Evolutionary conservation across 1,284 basidiomycete genomes (phyloP), one percentile per base, ranked within the genome.

Genomic region (Puccinia brachypodii): DNA sequence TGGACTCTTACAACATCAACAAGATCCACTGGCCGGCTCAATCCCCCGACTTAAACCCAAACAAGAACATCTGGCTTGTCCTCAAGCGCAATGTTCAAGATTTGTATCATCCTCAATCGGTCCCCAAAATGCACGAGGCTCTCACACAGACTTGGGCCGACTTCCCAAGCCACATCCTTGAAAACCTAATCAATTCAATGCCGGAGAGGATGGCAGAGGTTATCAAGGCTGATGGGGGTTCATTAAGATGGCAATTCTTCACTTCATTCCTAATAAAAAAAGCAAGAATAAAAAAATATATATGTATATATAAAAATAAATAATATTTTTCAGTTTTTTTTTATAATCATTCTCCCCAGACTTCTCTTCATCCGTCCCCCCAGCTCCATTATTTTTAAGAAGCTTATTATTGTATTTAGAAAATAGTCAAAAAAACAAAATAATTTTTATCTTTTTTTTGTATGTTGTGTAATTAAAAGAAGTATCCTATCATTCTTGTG

Each of bases 1-100:
- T 33, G 7, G 14, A 3, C 8, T 8, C 3, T 14, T 2, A 36
- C 22, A 44, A 68, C 22, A 68, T 68, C 38, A 44, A 68, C 6
- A 68, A 68, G 14, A 19, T 42, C 11, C 1, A 38, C 31, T 76
- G 50, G 56, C 79, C 72, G 3, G 25, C 79, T 42, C 72, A 76
- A 25, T 50, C 28, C 19, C 79, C 79, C 31, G 72, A 81, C 71
- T n/a, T 81, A 2, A 81, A 75, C 50, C 79, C 79, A 56, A 81
- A 60, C 28, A 50, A 81, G n/a, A 81, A 81, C 38, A 28, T 74
- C 40, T 75, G 71, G 71, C 2, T 7, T 6, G 40, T 74, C 25
- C 66, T 80, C 38, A 80, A 80, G 38, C 3, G 4, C 14, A 47
- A 42, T 11, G 44, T 81, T 42, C 38, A 42, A 13, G n/a, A 76